Percentiles rank a stretch among this genome's conserved stretches.
These are phyloP conservation scores for Candida adriatica DNA, from an alignment of 805 yeast genomes.

Conservation along the genomic window DNA sequence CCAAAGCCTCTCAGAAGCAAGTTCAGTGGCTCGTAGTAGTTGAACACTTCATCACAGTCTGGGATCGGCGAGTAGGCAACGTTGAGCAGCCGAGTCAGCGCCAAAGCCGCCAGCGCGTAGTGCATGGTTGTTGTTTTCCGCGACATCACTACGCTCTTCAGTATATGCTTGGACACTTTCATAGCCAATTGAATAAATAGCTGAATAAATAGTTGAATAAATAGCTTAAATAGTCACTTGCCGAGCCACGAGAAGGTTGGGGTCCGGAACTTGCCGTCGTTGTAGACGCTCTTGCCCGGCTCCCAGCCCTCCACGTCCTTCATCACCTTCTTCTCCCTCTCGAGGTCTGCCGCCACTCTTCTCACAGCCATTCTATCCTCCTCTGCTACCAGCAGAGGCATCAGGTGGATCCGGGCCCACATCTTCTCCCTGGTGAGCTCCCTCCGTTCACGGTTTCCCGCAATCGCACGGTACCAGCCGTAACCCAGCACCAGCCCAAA, in stretches of 20 bases:
- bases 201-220: constrained; percentile 7
- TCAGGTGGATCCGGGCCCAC: constrained; percentile 69
- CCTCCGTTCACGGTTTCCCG: constrained; percentile 67
- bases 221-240: constrained; percentile 4
- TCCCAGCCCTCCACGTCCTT: constrained; percentile 57
- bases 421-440: constrained; percentile 70
- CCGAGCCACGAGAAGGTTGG: constrained; percentile 28
- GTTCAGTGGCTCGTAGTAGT: constrained; percentile 93
- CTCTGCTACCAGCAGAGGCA: constrained; percentile 76
- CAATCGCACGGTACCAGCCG: constrained; percentile 61
- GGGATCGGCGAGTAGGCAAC: constrained; percentile 62
- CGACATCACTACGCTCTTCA: no score
- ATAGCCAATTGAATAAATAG: constrained; percentile 1
- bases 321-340: constrained; percentile 65
- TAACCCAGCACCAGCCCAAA: constrained; percentile 57
- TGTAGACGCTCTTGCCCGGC: constrained; percentile 40
- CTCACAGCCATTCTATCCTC: constrained; percentile 73
- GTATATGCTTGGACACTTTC: no score
- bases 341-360: constrained; percentile 56
- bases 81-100: constrained; percentile 32
- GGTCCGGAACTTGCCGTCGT: constrained; percentile 32
- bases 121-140: neutral
- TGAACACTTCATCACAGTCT: constrained; percentile 90
- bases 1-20: constrained; percentile 75
- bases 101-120: no score